Conservation (phyloP, 1,139 yeast species). For the Suhomyces ambrosiae region DNA sequence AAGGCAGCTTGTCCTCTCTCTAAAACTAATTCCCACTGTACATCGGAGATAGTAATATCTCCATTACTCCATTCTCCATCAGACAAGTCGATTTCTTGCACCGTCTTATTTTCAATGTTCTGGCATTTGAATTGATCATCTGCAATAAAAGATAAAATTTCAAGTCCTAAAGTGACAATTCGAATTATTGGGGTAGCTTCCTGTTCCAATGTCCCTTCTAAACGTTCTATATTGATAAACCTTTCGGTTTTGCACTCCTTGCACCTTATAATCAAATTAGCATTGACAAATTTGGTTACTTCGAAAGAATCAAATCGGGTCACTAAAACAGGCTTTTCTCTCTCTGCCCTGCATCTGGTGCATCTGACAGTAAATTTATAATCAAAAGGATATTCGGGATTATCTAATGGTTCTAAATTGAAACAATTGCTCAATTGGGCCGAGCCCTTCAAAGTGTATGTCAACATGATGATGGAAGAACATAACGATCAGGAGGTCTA, state of each 20-base stretch:
- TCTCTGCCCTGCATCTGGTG: conserved; percentile 20
- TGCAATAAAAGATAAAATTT: conserved; percentile 20
- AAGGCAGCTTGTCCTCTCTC: conserved; percentile 5
- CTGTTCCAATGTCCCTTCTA: conserved; percentile 13
- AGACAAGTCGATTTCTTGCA: conserved; percentile 22
- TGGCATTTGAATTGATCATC: conserved; percentile 21
- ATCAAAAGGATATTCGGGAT: conserved; percentile 20
- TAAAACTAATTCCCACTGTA: conserved; percentile 15
- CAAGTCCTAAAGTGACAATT: conserved; percentile 23
- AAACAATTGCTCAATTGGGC: conserved; percentile 22
- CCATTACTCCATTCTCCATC: conserved; percentile 23
- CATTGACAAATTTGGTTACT: conserved; percentile 21
- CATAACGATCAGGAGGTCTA: neutral
- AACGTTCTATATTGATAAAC: conserved; percentile 18
- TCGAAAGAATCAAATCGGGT: conserved; percentile 21
- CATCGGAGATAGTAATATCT: conserved; percentile 20
- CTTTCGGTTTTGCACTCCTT: conserved; percentile 21
- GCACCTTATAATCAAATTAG: conserved; percentile 23
- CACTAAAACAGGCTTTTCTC: conserved; percentile 23
- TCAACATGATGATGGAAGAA: conserved; percentile 8
- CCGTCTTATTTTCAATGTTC: conserved; percentile 14
- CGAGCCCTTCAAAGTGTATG: conserved; percentile 10
- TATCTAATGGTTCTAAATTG: conserved; percentile 21
- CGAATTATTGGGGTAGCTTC: conserved; percentile 16
- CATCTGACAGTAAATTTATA: conserved; percentile 23